A percentile compares a stretch with the other conserved stretches of the same genome.
Evolutionary conservation across 1,284 basidiomycete species (phyloP).

Genomic region (Pulveroboletus sp.): DNA sequence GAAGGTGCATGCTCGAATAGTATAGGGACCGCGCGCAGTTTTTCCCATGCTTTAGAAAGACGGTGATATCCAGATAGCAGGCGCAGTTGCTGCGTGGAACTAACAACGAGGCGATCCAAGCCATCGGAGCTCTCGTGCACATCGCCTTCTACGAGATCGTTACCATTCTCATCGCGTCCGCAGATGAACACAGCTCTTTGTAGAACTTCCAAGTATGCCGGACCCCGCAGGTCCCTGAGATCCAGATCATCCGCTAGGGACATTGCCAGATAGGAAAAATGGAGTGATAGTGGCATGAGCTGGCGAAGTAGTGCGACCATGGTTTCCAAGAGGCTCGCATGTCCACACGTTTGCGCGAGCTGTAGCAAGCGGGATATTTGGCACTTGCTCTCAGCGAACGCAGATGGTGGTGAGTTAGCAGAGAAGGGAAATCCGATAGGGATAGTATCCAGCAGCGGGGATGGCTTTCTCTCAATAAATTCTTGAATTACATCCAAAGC

Average conservation of each 20-base stretch:
- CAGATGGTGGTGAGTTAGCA: constrained; percentile 20
- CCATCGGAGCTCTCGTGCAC: constrained; percentile 34
- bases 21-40: constrained; percentile 49
- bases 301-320: constrained; percentile 55
- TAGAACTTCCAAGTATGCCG: constrained; percentile 68
- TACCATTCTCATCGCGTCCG: constrained; percentile 10
- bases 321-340: constrained; percentile 51
- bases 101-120: constrained; percentile 45
- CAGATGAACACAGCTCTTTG: constrained; percentile 50
- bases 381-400: constrained; percentile 36
- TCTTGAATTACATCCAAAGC: constrained; percentile 61
- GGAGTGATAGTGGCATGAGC: constrained; percentile 52
- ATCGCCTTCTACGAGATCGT: constrained; percentile 26
- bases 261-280: constrained; percentile 67
- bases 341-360: constrained; percentile 61
- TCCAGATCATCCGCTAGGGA: constrained; percentile 62
- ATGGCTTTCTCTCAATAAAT: constrained; percentile 56
- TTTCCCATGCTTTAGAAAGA: constrained; percentile 60
- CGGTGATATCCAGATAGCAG: constrained; percentile 63
- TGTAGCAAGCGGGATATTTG: constrained; percentile 55
- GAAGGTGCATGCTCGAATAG: constrained; percentile 55
- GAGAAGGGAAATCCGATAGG: constrained; percentile 35
- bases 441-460: constrained; percentile 43
- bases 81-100: constrained; percentile 53
- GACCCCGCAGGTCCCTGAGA: constrained; percentile 51